These are phyloP conservation scores for Neurospora pannonica DNA, from an alignment of 495 filamentous ascomycete genomes.

Conservation along the genomic window DNA sequence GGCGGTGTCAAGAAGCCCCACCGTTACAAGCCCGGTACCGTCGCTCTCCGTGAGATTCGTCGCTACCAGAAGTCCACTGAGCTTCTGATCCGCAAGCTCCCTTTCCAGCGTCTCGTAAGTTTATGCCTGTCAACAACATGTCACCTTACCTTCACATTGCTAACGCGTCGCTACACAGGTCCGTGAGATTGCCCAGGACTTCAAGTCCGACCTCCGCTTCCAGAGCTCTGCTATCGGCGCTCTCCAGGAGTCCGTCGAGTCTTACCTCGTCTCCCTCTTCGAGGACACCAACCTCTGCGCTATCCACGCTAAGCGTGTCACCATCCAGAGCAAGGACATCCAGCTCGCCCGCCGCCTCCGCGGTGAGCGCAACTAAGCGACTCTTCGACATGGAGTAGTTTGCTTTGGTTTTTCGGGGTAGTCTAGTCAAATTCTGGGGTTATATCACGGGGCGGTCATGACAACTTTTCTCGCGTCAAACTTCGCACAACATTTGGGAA, in stretches of 20 bases:
- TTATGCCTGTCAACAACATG: neutral
- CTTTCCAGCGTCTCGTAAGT: constrained; percentile 94
- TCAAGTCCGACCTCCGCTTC: constrained; percentile 99
- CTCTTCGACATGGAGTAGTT: constrained; percentile 6
- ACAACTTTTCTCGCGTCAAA: constrained; percentile 21
- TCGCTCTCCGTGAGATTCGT: constrained; percentile 99
- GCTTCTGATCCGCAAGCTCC: constrained; percentile 99
- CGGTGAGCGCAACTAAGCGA: constrained; percentile 68
- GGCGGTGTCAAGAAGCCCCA: constrained; percentile 99
- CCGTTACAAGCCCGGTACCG: constrained; percentile 99
- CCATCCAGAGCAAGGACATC: constrained; percentile 92
- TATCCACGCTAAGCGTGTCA: constrained; percentile 99
- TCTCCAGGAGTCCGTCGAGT: constrained; percentile 99
- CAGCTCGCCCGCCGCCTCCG: constrained; percentile 94
- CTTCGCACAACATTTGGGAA: constrained; percentile 21
- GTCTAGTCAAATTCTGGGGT: constrained; percentile 9
- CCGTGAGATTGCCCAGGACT: constrained; percentile 99
- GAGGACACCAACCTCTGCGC: constrained; percentile 99
- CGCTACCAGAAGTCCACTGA: constrained; percentile 99
- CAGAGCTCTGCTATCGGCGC: constrained; percentile 99
- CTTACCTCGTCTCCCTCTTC: constrained; percentile 99
- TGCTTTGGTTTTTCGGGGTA: constrained; percentile 4
- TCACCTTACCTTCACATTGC: constrained; percentile 7
- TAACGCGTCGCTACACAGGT: constrained; percentile 40
- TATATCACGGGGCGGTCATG: constrained; percentile 19